Percentiles rank a stretch among this genome's conserved stretches.
These are phyloP conservation scores for Corymbia maculata DNA, from an alignment of 345 rosid genomes.

Conservation along the genomic window DNA sequence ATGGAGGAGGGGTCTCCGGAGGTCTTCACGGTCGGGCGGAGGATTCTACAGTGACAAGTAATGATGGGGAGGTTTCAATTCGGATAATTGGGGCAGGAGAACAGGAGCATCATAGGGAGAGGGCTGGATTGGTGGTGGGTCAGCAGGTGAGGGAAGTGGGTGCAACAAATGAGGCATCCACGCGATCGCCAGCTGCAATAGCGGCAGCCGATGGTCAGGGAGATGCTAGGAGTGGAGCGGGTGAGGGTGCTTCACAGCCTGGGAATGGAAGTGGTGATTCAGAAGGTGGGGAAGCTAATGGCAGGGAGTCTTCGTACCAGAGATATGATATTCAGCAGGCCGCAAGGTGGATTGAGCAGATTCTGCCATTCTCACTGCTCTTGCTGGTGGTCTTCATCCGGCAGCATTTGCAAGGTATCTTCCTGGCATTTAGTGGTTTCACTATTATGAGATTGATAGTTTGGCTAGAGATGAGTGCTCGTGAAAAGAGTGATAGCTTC, in stretches of 20 bases:
- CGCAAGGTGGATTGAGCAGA: slow-evolving; percentile 98
- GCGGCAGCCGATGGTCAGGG: slow-evolving; percentile 25
- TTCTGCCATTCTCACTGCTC: slow-evolving; percentile 95
- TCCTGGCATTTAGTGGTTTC: background rate
- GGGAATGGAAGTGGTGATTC: slow-evolving; percentile 32
- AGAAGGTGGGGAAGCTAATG: slow-evolving; percentile 42
- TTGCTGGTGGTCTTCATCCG: slow-evolving; percentile 96
- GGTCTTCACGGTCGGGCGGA: slow-evolving; percentile 20
- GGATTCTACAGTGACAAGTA: slow-evolving; percentile 22
- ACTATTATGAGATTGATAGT: background rate
- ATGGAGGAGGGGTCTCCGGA: slow-evolving; percentile 2
- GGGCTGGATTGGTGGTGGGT: slow-evolving; percentile 43
- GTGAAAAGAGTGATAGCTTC: background rate
- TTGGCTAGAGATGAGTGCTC: background rate
- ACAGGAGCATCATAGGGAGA: slow-evolving; percentile 47
- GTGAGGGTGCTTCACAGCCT: slow-evolving; percentile 38
- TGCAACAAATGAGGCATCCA: slow-evolving; percentile 24
- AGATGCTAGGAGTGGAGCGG: slow-evolving; percentile 36
- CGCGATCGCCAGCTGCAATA: slow-evolving; percentile 1
- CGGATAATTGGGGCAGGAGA: slow-evolving; percentile 88
- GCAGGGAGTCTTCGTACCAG: slow-evolving; percentile 85
- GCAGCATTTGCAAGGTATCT: slow-evolving; percentile 94
- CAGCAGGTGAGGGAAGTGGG: slow-evolving; percentile 37
- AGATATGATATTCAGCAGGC: slow-evolving; percentile 99
- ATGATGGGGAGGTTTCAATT: slow-evolving; percentile 82